These are phyloP conservation scores for Russula abietina DNA, from an alignment of 768 basidiomycete genomes.

Conservation along the genomic window DNA sequence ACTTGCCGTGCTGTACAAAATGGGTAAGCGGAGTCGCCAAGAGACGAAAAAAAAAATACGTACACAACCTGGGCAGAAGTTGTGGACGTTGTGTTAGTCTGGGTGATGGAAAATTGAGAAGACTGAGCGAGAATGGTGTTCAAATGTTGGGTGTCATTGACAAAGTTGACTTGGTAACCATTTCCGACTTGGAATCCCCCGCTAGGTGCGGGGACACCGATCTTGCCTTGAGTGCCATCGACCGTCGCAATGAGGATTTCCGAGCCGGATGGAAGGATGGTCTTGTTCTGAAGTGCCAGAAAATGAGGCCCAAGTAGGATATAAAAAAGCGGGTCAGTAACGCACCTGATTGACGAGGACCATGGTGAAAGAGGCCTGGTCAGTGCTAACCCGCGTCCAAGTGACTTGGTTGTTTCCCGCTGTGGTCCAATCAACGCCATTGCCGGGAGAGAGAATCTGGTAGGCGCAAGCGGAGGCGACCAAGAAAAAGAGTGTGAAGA, in stretches of 20 bases:
- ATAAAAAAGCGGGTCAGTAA: neutral
- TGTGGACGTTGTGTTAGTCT: conserved; percentile 16
- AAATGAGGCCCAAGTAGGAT: neutral
- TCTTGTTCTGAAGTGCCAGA: conserved; percentile 25
- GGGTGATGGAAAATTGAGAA: conserved; percentile 47
- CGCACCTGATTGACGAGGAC: conserved; percentile 60
- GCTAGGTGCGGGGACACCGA: conserved; percentile 48
- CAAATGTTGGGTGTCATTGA: conserved; percentile 42
- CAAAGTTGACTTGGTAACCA: conserved; percentile 69
- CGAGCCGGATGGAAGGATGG: conserved; percentile 31
- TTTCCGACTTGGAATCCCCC: conserved; percentile 60
- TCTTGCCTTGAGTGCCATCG: conserved; percentile 39
- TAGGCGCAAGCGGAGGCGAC: conserved; percentile 55
- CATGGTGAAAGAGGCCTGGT: conserved; percentile 60
- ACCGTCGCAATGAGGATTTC: conserved; percentile 55
- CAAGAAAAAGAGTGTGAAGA: conserved; percentile 40
- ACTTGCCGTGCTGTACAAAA: neutral
- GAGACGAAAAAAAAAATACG: neutral
- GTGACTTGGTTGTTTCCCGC: conserved; percentile 45
- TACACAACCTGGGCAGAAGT: conserved; percentile 14
- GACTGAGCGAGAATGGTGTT: conserved; percentile 68
- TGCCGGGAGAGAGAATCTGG: conserved; percentile 40
- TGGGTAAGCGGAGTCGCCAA: neutral
- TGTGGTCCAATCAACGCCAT: conserved; percentile 47
- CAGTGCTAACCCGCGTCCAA: conserved; percentile 65